Evolutionary conservation across 805 yeast species (phyloP), one percentile per base, ranked within the genome.

Genomic region (Lipomyces chichibuensis): DNA sequence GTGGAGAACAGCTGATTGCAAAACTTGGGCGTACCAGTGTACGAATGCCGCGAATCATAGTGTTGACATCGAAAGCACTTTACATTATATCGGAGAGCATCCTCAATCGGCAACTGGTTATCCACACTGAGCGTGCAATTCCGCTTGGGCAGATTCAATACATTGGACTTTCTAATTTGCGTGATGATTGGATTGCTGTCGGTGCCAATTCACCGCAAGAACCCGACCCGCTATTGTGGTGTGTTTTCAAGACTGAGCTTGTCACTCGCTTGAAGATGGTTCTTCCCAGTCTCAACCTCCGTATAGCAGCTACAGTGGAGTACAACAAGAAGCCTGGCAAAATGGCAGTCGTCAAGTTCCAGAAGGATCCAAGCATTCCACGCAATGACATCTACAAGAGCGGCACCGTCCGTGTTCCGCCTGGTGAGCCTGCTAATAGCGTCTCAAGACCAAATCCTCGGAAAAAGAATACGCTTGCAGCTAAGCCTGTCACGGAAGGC

Each of bases 11-110:
- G 43, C 80, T 95, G 65, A 86, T 85, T 71, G 83, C 97, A 13
- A 94, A 95, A 74, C 92, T 95, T 77, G 99, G 99, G 67, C 84
- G 98, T 72, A 92, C 98, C 0, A 89, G 97, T 5, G 87, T 85
- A 71, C 83, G 97, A 68, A 75, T 91, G 63, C 88, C 89, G 56
- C 85, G 95, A 69, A 84, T 89, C 3, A 86, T 92, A 70, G 80
- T 95, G 55, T 79, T 95, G 68, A 90, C 97, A 0, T 80, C 80
- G 32, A 76, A 83, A 11, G 80, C 82, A 11, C 82, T 95, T 25
- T 88, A 88, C 75, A 83, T 95, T 37, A 81, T 95, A 67, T 89
- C 89, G 0, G 96, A 92, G 75, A 84, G 83, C 9, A 82, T 91
- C 68, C 83, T 88, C 57, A 90, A 91, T 55, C 82, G 84, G 61